Evolutionary conservation across 2,329 filamentous ascomycete genomes (phyloP).

Genomic region (Teratosphaeria destructans): DNA sequence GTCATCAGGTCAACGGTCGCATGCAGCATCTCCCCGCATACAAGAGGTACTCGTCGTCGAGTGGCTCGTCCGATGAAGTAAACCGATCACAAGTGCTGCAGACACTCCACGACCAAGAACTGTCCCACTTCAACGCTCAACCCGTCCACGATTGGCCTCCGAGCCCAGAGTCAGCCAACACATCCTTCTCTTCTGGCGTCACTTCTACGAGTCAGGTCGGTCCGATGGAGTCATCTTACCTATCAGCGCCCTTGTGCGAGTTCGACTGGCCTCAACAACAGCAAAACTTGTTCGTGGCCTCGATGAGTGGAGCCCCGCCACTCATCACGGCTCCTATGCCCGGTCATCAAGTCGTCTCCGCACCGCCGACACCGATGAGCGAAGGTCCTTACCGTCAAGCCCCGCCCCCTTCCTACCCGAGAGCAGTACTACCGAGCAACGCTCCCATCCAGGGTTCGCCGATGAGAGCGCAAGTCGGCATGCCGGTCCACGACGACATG

Average conservation of each 20-base stretch:
- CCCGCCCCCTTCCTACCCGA: background rate
- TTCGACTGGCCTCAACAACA: background rate
- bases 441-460: background rate
- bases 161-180: background rate
- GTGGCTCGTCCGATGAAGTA: background rate
- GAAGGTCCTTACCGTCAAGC: background rate
- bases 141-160: background rate
- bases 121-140: background rate
- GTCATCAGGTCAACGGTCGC: background rate
- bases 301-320: background rate
- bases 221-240: background rate
- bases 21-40: background rate
- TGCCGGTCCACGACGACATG: background rate
- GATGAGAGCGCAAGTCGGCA: background rate
- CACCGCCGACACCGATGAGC: background rate
- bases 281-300: background rate
- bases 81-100: background rate
- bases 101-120: background rate
- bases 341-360: background rate
- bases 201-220: background rate
- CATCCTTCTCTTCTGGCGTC: background rate
- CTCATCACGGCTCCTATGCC: background rate
- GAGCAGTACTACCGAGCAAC: background rate
- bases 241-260: background rate
- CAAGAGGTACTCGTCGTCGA: background rate